A percentile compares a stretch with the other conserved stretches of the same genome.
These are phyloP conservation scores for Viola pubescens DNA, from an alignment of 441 rosid species.

Conservation along the genomic window DNA sequence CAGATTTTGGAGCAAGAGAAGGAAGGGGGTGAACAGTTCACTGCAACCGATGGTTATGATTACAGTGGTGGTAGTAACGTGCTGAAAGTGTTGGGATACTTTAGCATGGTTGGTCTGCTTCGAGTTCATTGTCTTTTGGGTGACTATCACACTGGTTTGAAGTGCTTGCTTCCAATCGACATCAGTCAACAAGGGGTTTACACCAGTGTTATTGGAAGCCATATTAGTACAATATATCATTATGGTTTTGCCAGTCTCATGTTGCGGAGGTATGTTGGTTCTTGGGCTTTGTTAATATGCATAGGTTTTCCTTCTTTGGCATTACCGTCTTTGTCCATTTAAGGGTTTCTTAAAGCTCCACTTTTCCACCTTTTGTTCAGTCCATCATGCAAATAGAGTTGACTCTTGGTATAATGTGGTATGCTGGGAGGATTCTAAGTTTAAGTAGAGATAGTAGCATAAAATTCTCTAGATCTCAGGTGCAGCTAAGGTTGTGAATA, in stretches of 20 bases:
- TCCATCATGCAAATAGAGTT: too few species aligned
- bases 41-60: constrained; percentile 92
- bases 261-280: constrained; percentile 61
- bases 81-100: constrained; percentile 88
- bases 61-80: constrained; percentile 93
- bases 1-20: constrained; percentile 89
- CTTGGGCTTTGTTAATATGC: background rate
- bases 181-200: constrained; percentile 89
- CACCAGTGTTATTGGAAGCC: constrained; percentile 86
- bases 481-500: too few species aligned
- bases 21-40: constrained; percentile 86
- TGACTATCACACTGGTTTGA: constrained; percentile 88
- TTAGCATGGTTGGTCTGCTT: constrained; percentile 90
- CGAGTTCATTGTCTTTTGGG: constrained; percentile 95
- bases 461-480: too few species aligned
- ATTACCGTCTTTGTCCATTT: background rate
- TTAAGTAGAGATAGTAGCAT: too few species aligned
- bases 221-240: constrained; percentile 82
- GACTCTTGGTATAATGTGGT: too few species aligned
- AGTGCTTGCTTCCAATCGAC: constrained; percentile 88
- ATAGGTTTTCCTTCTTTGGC: background rate
- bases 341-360: background rate
- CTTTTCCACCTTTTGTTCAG: too few species aligned
- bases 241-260: constrained; percentile 94
- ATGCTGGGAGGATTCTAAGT: too few species aligned